phyloP scores from a whole-genome alignment of 1,284 basidiomycete genomes.

The Pulveroboletus sp. region DNA sequence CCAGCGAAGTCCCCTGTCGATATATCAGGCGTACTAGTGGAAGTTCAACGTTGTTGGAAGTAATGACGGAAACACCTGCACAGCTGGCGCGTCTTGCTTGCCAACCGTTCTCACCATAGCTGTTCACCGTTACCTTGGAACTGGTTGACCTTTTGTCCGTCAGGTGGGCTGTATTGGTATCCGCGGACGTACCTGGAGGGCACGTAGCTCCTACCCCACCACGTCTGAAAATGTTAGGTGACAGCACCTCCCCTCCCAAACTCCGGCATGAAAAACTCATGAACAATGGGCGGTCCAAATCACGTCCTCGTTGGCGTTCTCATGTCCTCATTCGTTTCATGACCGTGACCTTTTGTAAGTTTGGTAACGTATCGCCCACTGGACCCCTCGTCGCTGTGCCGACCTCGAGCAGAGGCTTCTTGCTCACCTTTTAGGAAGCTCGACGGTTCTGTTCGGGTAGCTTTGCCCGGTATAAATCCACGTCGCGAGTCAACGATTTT shows the following conservation, averaged over 20 bases:
- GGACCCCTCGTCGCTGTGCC: slow-evolving; percentile 14
- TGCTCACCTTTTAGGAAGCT: slow-evolving; percentile 6
- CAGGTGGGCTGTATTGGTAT: neutral
- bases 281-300: slow-evolving; percentile 8
- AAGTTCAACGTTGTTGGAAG: too few species aligned
- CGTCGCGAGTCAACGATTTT: neutral
- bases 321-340: slow-evolving; percentile 12
- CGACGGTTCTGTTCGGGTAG: slow-evolving; percentile 13
- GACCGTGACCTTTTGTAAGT: neutral
- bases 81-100: too few species aligned
- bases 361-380: slow-evolving; percentile 20
- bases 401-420: slow-evolving; percentile 4
- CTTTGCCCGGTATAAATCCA: slow-evolving; percentile 18
- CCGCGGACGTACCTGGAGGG: too few species aligned
- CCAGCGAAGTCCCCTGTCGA: too few species aligned
- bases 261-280: slow-evolving; percentile 23
- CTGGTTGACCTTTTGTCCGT: neutral
- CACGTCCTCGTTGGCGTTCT: slow-evolving; percentile 17
- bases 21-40: too few species aligned
- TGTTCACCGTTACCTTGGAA: too few species aligned
- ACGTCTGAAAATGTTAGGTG: neutral
- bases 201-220: too few species aligned
- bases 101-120: too few species aligned
- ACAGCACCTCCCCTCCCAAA: slow-evolving; percentile 10
- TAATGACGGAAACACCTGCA: too few species aligned